phyloP scores from a whole-genome alignment of 1,139 yeast genomes.

The Debaryomycetaceae sp. region DNA sequence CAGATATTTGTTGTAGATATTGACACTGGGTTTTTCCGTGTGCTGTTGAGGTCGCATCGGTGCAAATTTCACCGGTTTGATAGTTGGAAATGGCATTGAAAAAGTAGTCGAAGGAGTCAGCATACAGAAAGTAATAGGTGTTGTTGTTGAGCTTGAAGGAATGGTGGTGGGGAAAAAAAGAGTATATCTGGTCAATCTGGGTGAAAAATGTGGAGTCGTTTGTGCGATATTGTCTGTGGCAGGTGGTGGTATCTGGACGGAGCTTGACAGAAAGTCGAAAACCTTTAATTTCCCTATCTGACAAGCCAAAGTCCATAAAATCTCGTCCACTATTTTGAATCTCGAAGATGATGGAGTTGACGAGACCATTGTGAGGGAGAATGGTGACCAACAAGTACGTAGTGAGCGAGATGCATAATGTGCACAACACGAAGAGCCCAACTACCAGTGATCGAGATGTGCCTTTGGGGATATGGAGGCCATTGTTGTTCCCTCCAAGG shows the following conservation, averaged over 20 bases:
- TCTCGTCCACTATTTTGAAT: neutral
- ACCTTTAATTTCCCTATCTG: neutral
- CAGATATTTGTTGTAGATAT: neutral
- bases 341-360: neutral
- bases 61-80: neutral
- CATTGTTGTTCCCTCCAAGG: too few relatives aligned
- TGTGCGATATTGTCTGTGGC: neutral
- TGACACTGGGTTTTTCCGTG: neutral
- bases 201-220: neutral
- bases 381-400: neutral
- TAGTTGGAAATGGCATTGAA: neutral
- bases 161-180: neutral
- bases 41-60: neutral
- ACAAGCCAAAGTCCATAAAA: neutral
- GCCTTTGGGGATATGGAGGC: too few relatives aligned
- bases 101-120: neutral
- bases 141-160: neutral
- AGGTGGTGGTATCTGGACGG: neutral
- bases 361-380: neutral
- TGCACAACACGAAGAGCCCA: neutral
- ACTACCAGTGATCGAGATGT: too few relatives aligned
- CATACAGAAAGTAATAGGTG: neutral
- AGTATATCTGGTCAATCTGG: neutral
- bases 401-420: neutral
- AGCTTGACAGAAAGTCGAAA: neutral